phyloP scores from a whole-genome alignment of 2,329 filamentous ascomycete species.

The Neopestalotiopsis sp. region DNA sequence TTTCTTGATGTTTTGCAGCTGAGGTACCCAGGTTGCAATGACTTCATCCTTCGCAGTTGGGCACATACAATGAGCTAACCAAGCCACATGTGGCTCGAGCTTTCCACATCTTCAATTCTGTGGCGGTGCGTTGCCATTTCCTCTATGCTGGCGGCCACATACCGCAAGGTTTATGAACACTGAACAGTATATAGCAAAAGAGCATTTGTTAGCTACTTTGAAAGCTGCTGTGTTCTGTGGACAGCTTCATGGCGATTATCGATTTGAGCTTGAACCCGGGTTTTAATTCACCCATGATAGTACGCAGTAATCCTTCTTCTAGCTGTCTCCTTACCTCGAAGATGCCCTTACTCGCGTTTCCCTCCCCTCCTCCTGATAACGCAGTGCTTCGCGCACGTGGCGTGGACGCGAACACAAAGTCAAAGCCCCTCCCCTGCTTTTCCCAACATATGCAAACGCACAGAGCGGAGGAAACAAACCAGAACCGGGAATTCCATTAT shows the following conservation, averaged over 20 bases:
- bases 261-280: neutral
- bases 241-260: no score
- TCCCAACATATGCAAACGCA: neutral
- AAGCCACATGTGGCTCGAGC: neutral
- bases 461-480: neutral
- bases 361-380: neutral
- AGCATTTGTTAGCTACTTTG: no score
- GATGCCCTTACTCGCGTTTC: neutral
- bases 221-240: no score
- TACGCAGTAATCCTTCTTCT: neutral
- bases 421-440: neutral
- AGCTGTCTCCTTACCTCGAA: neutral
- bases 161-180: no score
- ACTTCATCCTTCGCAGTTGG: conserved; percentile 26
- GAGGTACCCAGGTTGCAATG: conserved; percentile 20
- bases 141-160: no score
- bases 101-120: neutral
- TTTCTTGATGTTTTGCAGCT: conserved; percentile 12
- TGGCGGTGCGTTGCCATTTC: no score
- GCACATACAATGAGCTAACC: neutral
- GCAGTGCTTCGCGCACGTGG: neutral
- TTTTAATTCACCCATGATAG: neutral
- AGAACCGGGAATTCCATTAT: neutral
- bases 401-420: neutral
- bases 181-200: no score